A percentile compares a stretch with the other conserved stretches of the same genome.
phyloP scores from a whole-genome alignment of 805 yeast species.

The Suhomyces vadensis region DNA sequence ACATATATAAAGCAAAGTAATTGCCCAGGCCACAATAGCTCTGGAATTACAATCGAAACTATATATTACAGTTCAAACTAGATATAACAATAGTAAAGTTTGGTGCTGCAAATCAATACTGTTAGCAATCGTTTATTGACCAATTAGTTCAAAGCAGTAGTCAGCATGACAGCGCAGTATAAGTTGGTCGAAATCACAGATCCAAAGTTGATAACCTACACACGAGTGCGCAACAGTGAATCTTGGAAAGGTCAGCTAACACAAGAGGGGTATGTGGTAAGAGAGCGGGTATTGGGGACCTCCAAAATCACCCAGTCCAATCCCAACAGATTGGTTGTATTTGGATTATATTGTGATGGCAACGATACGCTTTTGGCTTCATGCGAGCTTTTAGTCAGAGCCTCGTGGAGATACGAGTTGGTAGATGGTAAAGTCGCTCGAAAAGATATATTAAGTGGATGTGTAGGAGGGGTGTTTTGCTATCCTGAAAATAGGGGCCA shows the following conservation, averaged over 20 bases:
- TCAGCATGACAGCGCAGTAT: conserved; percentile 10
- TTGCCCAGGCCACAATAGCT: background rate
- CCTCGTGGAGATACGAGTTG: conserved; percentile 26
- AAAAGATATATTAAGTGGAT: conserved; percentile 29
- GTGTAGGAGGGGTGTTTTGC: conserved; percentile 45
- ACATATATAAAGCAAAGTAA: background rate
- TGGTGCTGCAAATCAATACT: too few relatives aligned
- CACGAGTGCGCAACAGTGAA: conserved; percentile 34
- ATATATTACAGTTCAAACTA: too few relatives aligned
- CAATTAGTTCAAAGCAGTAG: background rate
- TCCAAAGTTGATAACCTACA: conserved; percentile 26
- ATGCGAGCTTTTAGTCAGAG: conserved; percentile 35
- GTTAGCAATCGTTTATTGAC: too few relatives aligned
- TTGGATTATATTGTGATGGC: conserved; percentile 22
- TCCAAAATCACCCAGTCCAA: conserved; percentile 19
- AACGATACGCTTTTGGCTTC: conserved; percentile 28
- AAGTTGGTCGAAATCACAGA: conserved; percentile 23
- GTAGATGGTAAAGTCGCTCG: conserved; percentile 17
- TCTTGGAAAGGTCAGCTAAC: conserved; percentile 41
- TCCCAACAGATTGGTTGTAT: conserved; percentile 23
- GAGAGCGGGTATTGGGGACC: conserved; percentile 35
- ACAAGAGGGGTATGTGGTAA: conserved; percentile 31
- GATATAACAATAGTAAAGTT: too few relatives aligned
- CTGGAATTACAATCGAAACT: too few relatives aligned
- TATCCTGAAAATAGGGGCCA: conserved; percentile 36